phyloP scores from a whole-genome alignment of 768 basidiomycete genomes.

The Candolleomyces eurysporus region DNA sequence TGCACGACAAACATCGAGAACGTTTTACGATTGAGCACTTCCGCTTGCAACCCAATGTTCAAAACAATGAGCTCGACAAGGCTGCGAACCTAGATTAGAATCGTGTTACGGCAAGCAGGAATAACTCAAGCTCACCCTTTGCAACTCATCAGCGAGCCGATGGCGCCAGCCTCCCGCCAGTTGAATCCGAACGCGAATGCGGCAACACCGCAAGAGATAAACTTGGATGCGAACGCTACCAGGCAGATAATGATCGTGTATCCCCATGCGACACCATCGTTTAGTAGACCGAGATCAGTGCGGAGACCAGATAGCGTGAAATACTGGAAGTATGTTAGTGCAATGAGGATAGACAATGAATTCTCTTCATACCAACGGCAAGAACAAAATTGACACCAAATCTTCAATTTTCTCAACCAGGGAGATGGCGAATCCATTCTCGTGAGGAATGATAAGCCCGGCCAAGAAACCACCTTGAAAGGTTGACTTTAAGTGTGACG shows the following conservation, averaged over 20 bases:
- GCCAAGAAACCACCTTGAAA: constrained; percentile 68
- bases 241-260: constrained; percentile 74
- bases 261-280: constrained; percentile 78
- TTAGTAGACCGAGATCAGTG: constrained; percentile 77
- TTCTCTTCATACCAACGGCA: constrained; percentile 64
- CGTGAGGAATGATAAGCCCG: constrained; percentile 82
- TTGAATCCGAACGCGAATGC: constrained; percentile 66
- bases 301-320: constrained; percentile 76
- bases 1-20: constrained; percentile 92
- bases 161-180: constrained; percentile 73
- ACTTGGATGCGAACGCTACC: constrained; percentile 79
- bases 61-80: constrained; percentile 85
- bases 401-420: constrained; percentile 87
- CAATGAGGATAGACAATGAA: neutral
- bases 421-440: constrained; percentile 77
- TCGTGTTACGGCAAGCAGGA: neutral
- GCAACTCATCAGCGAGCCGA: constrained; percentile 88
- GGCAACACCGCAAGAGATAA: constrained; percentile 62
- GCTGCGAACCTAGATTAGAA: constrained; percentile 32
- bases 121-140: constrained; percentile 57
- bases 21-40: constrained; percentile 58
- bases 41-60: constrained; percentile 78
- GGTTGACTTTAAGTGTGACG: no score
- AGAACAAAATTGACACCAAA: constrained; percentile 67
- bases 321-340: constrained; percentile 43